These are phyloP conservation scores for Paecilomyces dactylethromorphus DNA, from an alignment of 2,329 filamentous ascomycete genomes.

Conservation along the genomic window DNA sequence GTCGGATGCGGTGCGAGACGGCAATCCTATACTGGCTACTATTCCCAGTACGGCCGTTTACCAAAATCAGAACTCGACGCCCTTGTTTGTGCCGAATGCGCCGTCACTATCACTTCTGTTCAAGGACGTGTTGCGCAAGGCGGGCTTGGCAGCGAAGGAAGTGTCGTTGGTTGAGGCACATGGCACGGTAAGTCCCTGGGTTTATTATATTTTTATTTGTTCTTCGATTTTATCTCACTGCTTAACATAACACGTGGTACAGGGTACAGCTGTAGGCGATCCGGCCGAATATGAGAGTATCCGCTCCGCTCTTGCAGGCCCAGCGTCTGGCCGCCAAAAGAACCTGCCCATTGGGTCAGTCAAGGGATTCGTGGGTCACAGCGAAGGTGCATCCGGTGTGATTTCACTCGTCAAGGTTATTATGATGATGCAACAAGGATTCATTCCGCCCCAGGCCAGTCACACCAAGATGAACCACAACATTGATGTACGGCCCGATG, in stretches of 20 bases:
- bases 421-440: slow-evolving; percentile 17
- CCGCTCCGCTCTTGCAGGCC: slow-evolving; percentile 5
- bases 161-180: not conserved
- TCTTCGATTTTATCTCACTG: not conserved
- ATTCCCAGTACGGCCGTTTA: slow-evolving; percentile 27
- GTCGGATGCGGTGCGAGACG: slow-evolving; percentile 39
- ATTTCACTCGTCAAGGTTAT: slow-evolving; percentile 2
- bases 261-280: slow-evolving; percentile 13
- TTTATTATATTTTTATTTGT: not conserved
- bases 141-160: slow-evolving; percentile 13
- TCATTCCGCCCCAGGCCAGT: slow-evolving; percentile 17
- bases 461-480: slow-evolving; percentile 16
- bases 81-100: slow-evolving; percentile 13
- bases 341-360: slow-evolving; percentile 14
- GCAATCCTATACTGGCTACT: slow-evolving; percentile 39
- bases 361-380: slow-evolving; percentile 20
- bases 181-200: not conserved
- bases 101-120: slow-evolving; percentile 25
- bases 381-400: slow-evolving; percentile 19
- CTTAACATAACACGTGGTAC: not conserved
- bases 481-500: slow-evolving; percentile 8
- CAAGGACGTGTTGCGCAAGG: slow-evolving; percentile 12
- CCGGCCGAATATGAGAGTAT: slow-evolving; percentile 12
- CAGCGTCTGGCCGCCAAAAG: not conserved
- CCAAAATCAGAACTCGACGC: slow-evolving; percentile 24